Conservation (phyloP, 225 moss, liverwort and hornwort species). For the Marchantia paleacea region DNA sequence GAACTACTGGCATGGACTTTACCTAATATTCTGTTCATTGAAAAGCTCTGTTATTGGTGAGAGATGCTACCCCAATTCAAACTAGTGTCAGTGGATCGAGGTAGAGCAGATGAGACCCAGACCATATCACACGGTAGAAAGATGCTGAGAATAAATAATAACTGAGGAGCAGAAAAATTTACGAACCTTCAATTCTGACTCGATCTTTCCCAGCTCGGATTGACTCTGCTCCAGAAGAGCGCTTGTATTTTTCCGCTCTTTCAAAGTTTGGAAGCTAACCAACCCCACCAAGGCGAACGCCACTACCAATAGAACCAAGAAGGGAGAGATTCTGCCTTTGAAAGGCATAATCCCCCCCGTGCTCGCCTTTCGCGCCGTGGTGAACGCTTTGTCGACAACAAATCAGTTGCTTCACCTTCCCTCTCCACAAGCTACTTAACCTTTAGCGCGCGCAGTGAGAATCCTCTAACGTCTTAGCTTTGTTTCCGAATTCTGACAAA, state of each 20-base stretch:
- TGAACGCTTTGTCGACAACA: background rate
- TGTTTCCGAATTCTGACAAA: background rate
- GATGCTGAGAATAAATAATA: background rate
- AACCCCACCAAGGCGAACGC: conserved; percentile 49
- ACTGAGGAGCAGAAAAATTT: background rate
- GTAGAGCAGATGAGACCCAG: background rate
- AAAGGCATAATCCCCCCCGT: conserved; percentile 42
- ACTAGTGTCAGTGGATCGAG: background rate
- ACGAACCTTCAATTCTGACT: conserved; percentile 38
- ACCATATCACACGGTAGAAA: background rate
- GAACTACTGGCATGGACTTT: background rate
- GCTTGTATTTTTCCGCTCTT: conserved; percentile 40
- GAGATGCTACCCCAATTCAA: no score
- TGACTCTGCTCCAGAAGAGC: conserved; percentile 40
- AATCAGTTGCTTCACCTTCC: background rate
- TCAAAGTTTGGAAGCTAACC: conserved; percentile 52
- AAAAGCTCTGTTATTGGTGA: background rate
- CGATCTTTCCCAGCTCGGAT: conserved; percentile 38
- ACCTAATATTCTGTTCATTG: background rate
- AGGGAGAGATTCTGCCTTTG: conserved; percentile 40
- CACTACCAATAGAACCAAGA: conserved; percentile 39
- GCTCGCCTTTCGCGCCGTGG: conserved; percentile 39
- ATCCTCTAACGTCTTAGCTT: background rate
- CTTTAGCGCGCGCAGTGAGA: background rate
- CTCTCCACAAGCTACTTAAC: background rate